Evolutionary conservation across 2,329 filamentous ascomycete species (phyloP).

Genomic region (Penicillium sp.): DNA sequence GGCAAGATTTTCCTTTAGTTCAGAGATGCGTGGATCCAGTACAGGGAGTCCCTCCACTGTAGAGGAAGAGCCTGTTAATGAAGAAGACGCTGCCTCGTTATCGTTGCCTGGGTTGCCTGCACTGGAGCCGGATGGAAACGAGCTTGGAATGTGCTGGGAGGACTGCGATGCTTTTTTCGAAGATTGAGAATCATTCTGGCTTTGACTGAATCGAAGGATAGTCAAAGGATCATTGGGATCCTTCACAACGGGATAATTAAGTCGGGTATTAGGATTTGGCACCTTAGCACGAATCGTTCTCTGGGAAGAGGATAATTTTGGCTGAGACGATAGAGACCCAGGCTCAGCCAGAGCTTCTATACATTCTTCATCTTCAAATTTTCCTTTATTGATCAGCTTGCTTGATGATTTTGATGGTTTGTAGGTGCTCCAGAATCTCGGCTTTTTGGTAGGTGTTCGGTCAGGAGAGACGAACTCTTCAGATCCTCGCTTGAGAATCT

Average conservation of each 20-base stretch:
- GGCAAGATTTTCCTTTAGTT: conserved; percentile 23
- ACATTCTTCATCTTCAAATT: neutral
- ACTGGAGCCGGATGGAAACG: conserved; percentile 5
- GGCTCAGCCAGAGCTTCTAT: conserved; percentile 6
- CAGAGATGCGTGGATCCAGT: conserved; percentile 18
- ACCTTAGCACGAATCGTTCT: conserved; percentile 28
- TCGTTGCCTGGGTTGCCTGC: conserved; percentile 3
- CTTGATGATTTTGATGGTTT: neutral
- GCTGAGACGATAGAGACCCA: conserved; percentile 16
- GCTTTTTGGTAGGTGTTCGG: conserved; percentile 7
- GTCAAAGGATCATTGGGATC: conserved; percentile 68
- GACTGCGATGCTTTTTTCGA: conserved; percentile 46
- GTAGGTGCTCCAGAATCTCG: conserved; percentile 13
- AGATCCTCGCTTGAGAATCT: conserved; percentile 1
- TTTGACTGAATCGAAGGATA: conserved; percentile 68
- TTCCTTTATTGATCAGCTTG: neutral
- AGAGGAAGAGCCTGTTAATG: conserved; percentile 21
- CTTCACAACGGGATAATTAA: conserved; percentile 76
- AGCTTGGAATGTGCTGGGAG: conserved; percentile 12
- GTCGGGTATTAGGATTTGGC: conserved; percentile 41
- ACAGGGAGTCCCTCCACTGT: conserved; percentile 8
- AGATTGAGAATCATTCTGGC: conserved; percentile 59
- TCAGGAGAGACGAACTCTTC: neutral
- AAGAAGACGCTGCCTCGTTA: conserved; percentile 11
- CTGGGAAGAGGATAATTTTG: conserved; percentile 27